phyloP scores from a whole-genome alignment of 805 yeast species.

The Saccharomycopsis javanensis region DNA sequence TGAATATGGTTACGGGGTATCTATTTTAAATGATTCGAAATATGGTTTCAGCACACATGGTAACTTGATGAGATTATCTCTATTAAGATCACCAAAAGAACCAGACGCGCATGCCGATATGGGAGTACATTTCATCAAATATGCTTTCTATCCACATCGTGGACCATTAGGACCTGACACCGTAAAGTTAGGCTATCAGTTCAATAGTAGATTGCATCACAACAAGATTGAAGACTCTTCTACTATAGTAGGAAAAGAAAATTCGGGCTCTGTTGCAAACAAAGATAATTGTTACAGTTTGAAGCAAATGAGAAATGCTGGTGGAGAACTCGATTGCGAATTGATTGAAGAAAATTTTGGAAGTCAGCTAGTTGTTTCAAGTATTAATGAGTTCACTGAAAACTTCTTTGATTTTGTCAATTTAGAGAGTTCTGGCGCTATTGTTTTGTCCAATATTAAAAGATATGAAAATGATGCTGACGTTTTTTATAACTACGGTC shows the following conservation, averaged over 20 bases:
- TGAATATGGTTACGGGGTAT: conserved; percentile 78
- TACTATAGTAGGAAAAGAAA: not conserved
- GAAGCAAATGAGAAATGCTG: conserved; percentile 5
- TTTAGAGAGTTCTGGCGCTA: conserved; percentile 26
- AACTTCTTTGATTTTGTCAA: conserved; percentile 19
- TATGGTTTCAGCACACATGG: conserved; percentile 94
- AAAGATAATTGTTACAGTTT: conserved; percentile 8
- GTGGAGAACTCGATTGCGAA: conserved; percentile 16
- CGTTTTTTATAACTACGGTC: conserved; percentile 33
- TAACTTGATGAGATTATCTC: conserved; percentile 76
- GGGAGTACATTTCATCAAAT: conserved; percentile 76
- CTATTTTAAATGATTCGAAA: conserved; percentile 73
- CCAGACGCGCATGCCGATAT: conserved; percentile 95
- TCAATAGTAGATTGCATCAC: conserved; percentile 44
- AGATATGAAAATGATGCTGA: conserved; percentile 78
- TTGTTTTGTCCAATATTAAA: conserved; percentile 69
- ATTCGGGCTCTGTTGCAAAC: not conserved
- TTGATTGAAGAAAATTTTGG: conserved; percentile 23
- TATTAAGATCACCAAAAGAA: conserved; percentile 83
- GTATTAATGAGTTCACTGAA: conserved; percentile 15
- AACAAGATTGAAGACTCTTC: conserved; percentile 2
- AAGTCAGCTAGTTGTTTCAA: conserved; percentile 25
- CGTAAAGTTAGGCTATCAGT: conserved; percentile 67
- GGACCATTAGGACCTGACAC: conserved; percentile 57
- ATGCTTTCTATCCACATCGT: conserved; percentile 74